phyloP scores from a whole-genome alignment of 169 alveolate species.

The Eimeria necatrix region DNA sequence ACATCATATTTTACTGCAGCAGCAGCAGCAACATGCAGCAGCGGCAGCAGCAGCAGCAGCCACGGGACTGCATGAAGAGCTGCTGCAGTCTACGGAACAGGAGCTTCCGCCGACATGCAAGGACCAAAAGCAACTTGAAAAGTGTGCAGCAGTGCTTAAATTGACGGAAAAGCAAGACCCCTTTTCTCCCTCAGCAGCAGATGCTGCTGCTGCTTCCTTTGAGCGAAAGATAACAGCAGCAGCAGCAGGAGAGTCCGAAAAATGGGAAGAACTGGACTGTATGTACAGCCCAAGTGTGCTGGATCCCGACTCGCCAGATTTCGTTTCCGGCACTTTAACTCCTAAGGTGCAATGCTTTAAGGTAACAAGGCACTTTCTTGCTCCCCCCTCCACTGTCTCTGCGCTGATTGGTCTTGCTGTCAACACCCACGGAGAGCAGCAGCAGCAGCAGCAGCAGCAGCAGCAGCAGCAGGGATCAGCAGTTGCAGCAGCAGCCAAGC shows the following conservation, averaged over 20 bases:
- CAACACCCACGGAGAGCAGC: background rate
- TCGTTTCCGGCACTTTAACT: background rate
- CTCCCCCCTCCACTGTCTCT: background rate
- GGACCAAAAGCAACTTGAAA: background rate
- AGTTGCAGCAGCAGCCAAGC: background rate
- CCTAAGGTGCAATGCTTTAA: background rate
- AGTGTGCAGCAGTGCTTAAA: background rate
- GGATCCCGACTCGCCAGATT: background rate
- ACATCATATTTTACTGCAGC: background rate
- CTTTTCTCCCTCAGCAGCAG: background rate
- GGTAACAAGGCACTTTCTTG: background rate
- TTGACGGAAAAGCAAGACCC: background rate
- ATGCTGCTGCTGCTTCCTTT: background rate
- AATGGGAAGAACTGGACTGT: background rate
- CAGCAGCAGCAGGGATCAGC: background rate
- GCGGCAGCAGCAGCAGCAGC: slow-evolving; percentile 4
- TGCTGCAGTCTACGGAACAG: background rate
- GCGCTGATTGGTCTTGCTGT: background rate
- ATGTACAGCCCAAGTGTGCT: background rate
- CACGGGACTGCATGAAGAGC: background rate
- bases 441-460: background rate
- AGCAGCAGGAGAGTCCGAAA: background rate
- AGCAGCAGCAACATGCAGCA: background rate
- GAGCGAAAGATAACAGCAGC: background rate
- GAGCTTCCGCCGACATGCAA: background rate